Conservation (phyloP, 495 filamentous ascomycete genomes). For the Penicillium herquei region DNA sequence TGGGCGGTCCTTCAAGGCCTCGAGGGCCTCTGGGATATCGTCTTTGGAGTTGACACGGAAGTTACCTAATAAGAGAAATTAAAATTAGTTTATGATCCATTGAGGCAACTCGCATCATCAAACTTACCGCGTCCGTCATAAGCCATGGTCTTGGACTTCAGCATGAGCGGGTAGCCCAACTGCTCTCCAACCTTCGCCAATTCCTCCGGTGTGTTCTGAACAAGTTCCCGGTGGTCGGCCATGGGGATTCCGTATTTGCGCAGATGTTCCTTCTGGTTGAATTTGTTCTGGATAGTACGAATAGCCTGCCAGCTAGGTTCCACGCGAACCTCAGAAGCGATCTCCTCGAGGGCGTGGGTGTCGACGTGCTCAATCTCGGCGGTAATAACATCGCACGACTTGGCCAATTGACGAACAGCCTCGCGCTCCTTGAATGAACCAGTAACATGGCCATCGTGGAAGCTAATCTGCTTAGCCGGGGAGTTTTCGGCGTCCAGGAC, state of each 20-base stretch:
- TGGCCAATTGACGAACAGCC: slow-evolving; percentile 74
- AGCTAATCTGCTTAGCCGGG: slow-evolving; percentile 90
- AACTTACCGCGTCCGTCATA: slow-evolving; percentile 79
- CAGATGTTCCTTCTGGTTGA: slow-evolving; percentile 83
- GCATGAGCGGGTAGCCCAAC: slow-evolving; percentile 87
- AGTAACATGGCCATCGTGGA: slow-evolving; percentile 67
- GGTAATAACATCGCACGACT: slow-evolving; percentile 78
- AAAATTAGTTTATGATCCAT: slow-evolving; percentile 3
- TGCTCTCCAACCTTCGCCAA: slow-evolving; percentile 61
- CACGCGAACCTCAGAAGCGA: slow-evolving; percentile 62
- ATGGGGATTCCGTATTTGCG: slow-evolving; percentile 64
- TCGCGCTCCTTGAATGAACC: slow-evolving; percentile 82
- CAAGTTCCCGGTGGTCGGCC: slow-evolving; percentile 63
- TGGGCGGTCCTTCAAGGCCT: slow-evolving; percentile 65
- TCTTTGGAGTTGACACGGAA: slow-evolving; percentile 65
- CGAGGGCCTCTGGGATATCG: slow-evolving; percentile 67
- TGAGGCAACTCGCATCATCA: neutral
- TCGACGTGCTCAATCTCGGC: slow-evolving; percentile 99
- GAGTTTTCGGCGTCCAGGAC: slow-evolving; percentile 76
- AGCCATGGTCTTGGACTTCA: slow-evolving; percentile 88
- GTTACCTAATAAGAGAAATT: slow-evolving; percentile 53
- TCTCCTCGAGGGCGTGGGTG: slow-evolving; percentile 84
- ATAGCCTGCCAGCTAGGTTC: slow-evolving; percentile 89
- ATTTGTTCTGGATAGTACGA: slow-evolving; percentile 95
- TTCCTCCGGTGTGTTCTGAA: slow-evolving; percentile 50